Evolutionary conservation across 495 filamentous ascomycete genomes (phyloP).

Genomic region (Alectoria sarmentosa): DNA sequence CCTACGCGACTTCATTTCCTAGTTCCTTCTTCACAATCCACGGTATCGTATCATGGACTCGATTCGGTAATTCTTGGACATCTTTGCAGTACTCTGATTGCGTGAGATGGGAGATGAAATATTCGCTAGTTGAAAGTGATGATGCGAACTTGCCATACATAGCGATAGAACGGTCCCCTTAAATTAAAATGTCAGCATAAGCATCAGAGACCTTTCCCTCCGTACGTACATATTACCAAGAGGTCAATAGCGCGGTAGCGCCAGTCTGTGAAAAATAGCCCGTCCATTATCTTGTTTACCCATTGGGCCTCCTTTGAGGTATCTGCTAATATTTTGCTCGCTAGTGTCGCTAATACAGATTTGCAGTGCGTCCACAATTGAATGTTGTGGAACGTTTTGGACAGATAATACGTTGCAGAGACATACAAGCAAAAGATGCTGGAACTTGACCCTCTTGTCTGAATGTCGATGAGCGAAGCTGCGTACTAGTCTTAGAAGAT

Average conservation of each 20-base stretch:
- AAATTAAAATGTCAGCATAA: not conserved
- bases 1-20: not conserved
- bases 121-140: not conserved
- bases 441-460: not conserved
- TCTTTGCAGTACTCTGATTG: not conserved
- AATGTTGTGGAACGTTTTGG: not conserved
- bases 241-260: not conserved
- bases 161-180: not conserved
- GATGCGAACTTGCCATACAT: not conserved
- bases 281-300: not conserved
- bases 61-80: not conserved
- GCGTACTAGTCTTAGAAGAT: not conserved
- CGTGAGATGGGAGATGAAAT: not conserved
- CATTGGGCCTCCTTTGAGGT: not conserved
- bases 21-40: not conserved
- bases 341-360: not conserved
- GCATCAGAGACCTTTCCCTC: not conserved
- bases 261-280: not conserved
- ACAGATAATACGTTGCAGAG: not conserved
- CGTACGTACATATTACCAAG: not conserved
- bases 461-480: not conserved
- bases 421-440: not conserved
- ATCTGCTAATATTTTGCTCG: not conserved
- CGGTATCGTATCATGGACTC: not conserved
- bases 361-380: not conserved